Evolutionary conservation across 495 filamentous ascomycete genomes (phyloP), one percentile per base, ranked within the genome.

Genomic region (Aspergillus haitiensis): DNA sequence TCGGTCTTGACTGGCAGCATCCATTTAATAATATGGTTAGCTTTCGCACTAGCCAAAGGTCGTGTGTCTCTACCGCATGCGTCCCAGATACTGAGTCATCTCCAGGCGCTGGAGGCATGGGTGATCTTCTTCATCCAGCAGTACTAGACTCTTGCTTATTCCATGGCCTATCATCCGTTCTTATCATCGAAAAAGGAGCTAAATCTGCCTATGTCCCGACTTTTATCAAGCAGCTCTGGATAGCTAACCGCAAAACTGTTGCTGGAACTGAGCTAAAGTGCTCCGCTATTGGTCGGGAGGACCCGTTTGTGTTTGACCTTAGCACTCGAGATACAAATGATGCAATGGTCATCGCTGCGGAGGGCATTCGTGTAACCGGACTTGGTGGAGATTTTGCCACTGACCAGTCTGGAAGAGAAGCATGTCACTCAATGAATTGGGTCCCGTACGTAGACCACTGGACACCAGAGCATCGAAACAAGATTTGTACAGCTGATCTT

Each of bases 201-300:
- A 18, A 37, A 36, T 59, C 56, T 7, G 49, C 56, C 10, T 59
- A 59, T 18, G 56, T 59, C 1, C 56, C 56, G 6, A 52, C 49
- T 6, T 59, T 59, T n/a, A 59, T 59, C 13, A 59, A 59, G 40
- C 56, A 59, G 7, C 10, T 59, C 1, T 59, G 56, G 56, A n/a
- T 59, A 6, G 48, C 56, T 3, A 59, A 59, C 37, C 48, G 56
- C 3, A 15, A 52, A 11, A 6, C 35, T 8, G 12, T 27, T 9
- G 0, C 56, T 32, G 56, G 56, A 1, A 32, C 8, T 34, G 48
- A 59, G 1, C 9, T 59, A 0, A 10, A 35, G 10, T 59, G 56
- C 18, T 52, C 37, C 6, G 16, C 56, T 8, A 27, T 33, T 0
- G 18, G 36, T 9, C 27, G 56, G 13, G 32, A 46, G 15, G 56